Evolutionary conservation across 2,329 filamentous ascomycete species (phyloP), one percentile per base, ranked within the genome.

Genomic region (Clonostachys rhizophaga): DNA sequence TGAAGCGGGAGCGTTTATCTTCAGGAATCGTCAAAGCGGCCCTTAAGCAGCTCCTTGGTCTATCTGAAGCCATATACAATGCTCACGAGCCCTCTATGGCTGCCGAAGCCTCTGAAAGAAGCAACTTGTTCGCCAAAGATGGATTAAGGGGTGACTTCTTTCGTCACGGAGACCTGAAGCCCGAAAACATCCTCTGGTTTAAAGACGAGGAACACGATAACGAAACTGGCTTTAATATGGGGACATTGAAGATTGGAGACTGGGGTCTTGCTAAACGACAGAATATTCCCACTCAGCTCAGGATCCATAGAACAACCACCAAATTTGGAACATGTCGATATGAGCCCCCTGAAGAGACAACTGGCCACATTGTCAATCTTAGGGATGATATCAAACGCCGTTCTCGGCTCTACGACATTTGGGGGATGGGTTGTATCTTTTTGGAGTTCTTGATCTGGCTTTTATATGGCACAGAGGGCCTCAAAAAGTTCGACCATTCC

Each of bases 131-230:
- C 20, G 20, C 20, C 20, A 24, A 24, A 24, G 20, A 24, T 24
- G 20, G 20, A 7, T 24, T 24, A 8, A 24, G 20, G 5, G 20
- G 20, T 8, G 20, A 24, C 20, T 24, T 24, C 20, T 24, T 24
- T 24, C 20, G 20, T 24, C 51, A 53, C 16, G 46, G 52, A 2
- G 51, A 53, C 10, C 47, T 54, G 11, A 53, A 53, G 30, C 51
- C 51, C 5, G 42, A 44, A 8, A 54, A 52, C 14, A 52, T 54
- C 7, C 35, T 54, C 5, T 48, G 45, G 35, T 54, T 53, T 24
- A 16, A 14, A 13, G 36, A 16, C 16, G 36, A 13, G 13, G 36
- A 39, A 39, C 36, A 39, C 16, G 36, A 39, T 39, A 16, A 39
- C 16, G 36, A 39, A 13, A 39, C 36, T 39, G 36, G 16, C 16